Evolutionary conservation across 1,284 basidiomycete genomes (phyloP).

Genomic region (Stygiomarasmius scandens): DNA sequence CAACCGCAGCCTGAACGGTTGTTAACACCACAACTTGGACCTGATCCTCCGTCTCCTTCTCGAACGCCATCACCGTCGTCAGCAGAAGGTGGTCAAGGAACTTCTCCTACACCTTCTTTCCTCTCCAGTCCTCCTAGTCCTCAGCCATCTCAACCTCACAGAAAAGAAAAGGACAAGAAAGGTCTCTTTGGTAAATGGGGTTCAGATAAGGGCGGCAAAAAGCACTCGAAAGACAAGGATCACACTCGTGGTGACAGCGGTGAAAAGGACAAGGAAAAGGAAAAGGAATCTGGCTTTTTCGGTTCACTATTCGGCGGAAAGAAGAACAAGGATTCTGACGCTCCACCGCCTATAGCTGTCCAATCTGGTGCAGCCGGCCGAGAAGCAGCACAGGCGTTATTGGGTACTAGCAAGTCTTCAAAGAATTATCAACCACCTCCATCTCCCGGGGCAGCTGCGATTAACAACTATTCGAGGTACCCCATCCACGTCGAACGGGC

Average conservation of each 20-base stretch:
- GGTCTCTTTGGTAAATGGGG: constrained; percentile 77
- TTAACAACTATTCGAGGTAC: constrained; percentile 74
- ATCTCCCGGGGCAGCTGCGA: constrained; percentile 53
- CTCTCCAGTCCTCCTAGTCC: constrained; percentile 30
- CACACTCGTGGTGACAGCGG: constrained; percentile 20
- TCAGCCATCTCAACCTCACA: constrained; percentile 32
- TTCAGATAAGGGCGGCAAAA: constrained; percentile 60
- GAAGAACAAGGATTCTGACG: constrained; percentile 65
- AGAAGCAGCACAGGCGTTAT: constrained; percentile 79
- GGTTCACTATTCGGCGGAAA: constrained; percentile 87
- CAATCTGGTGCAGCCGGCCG: constrained; percentile 65
- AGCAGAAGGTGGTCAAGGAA: constrained; percentile 24
- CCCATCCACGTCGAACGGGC: constrained; percentile 98
- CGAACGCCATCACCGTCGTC: constrained; percentile 48
- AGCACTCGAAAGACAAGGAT: constrained; percentile 51
- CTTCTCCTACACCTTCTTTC: constrained; percentile 27
- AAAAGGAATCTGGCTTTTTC: constrained; percentile 81
- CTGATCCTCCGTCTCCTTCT: constrained; percentile 37
- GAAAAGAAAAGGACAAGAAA: constrained; percentile 82
- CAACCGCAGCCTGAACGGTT: constrained; percentile 57
- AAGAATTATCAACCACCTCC: constrained; percentile 63
- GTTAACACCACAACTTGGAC: constrained; percentile 42
- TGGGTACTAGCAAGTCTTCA: constrained; percentile 81
- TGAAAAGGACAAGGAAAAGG: constrained; percentile 67
- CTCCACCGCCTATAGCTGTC: constrained; percentile 47